phyloP scores from a whole-genome alignment of 2,329 filamentous ascomycete genomes.

The Colletotrichum siamense region DNA sequence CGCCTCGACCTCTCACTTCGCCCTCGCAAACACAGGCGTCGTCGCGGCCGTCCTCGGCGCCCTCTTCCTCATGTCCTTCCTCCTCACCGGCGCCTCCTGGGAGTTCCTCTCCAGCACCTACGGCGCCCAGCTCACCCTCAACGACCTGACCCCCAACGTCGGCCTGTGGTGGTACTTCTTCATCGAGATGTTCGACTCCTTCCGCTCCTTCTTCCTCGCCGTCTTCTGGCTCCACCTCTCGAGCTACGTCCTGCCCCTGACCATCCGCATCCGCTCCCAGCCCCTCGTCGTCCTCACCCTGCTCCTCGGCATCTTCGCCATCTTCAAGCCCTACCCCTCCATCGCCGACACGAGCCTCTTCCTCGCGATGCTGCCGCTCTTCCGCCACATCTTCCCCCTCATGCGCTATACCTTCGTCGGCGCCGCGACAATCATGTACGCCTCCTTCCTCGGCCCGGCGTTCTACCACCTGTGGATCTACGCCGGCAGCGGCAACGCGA shows the following conservation, averaged over 20 bases:
- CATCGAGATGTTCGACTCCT: conserved; percentile 99
- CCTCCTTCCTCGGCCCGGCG: conserved; percentile 86
- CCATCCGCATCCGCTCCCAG: conserved; percentile 81
- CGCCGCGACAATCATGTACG: conserved; percentile 83
- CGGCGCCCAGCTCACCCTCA: conserved; percentile 87
- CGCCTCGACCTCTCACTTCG: conserved; percentile 53
- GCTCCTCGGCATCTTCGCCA: conserved; percentile 87
- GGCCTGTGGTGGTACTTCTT: conserved; percentile 99
- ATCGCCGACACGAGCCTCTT: conserved; percentile 90
- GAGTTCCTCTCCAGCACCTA: conserved; percentile 90
- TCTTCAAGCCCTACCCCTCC: conserved; percentile 97
- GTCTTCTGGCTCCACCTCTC: conserved; percentile 97
- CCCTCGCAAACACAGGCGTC: conserved; percentile 55
- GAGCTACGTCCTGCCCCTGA: conserved; percentile 86
- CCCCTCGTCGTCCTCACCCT: conserved; percentile 85
- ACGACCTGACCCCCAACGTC: conserved; percentile 92
- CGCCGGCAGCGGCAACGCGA: conserved; percentile 95
- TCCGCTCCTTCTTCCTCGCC: conserved; percentile 94
- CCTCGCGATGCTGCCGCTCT: conserved; percentile 81
- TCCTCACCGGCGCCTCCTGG: conserved; percentile 80
- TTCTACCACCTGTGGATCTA: conserved; percentile 99
- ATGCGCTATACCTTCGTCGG: conserved; percentile 93
- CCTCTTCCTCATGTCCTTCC: conserved; percentile 74
- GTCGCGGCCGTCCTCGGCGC: conserved; percentile 61
- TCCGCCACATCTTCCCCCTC: conserved; percentile 89